These are phyloP conservation scores for Tolypocladium inflatum DNA, from an alignment of 2,329 filamentous ascomycete species.

Conservation along the genomic window DNA sequence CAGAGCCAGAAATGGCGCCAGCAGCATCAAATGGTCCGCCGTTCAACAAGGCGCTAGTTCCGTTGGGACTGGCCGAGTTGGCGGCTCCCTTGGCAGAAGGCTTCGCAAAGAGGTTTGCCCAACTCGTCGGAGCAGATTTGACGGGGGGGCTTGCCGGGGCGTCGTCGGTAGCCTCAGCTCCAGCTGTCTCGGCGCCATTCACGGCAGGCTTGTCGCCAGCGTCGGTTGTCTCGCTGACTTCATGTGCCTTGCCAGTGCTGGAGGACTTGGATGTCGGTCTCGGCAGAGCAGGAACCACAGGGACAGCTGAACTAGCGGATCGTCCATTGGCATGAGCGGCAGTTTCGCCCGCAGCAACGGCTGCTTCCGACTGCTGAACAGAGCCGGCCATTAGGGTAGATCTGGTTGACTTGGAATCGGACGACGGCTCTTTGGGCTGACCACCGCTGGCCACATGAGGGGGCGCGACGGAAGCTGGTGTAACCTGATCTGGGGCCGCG, in stretches of 20 bases:
- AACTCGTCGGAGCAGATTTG: conserved; percentile 24
- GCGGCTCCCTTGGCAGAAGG: conserved; percentile 11
- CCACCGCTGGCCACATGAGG: not conserved
- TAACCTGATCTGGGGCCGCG: conserved; percentile 14
- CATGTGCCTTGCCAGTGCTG: conserved; percentile 8
- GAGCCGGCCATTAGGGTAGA: conserved; percentile 7
- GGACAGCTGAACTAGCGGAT: conserved; percentile 27
- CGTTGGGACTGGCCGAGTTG: conserved; percentile 16
- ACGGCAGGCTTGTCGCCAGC: conserved; percentile 10
- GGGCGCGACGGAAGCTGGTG: not conserved
- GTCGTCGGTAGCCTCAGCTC: conserved; percentile 7
- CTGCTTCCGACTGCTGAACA: conserved; percentile 8
- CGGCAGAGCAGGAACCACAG: conserved; percentile 37
- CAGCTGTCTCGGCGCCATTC: conserved; percentile 12
- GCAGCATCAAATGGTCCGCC: conserved; percentile 10
- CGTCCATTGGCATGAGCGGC: conserved; percentile 19
- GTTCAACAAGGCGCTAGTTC: conserved; percentile 13
- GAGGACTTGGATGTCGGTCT: conserved; percentile 23
- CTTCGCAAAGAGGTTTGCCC: conserved; percentile 30
- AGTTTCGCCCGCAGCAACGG: conserved; percentile 1
- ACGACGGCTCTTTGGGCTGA: not conserved
- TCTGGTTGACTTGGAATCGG: not conserved
- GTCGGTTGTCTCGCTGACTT: not conserved
- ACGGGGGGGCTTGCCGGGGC: conserved; percentile 12
- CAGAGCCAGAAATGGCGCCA: conserved; percentile 13